phyloP scores from a whole-genome alignment of 2,329 filamentous ascomycete genomes.

The Leptosphaerulina australis region DNA sequence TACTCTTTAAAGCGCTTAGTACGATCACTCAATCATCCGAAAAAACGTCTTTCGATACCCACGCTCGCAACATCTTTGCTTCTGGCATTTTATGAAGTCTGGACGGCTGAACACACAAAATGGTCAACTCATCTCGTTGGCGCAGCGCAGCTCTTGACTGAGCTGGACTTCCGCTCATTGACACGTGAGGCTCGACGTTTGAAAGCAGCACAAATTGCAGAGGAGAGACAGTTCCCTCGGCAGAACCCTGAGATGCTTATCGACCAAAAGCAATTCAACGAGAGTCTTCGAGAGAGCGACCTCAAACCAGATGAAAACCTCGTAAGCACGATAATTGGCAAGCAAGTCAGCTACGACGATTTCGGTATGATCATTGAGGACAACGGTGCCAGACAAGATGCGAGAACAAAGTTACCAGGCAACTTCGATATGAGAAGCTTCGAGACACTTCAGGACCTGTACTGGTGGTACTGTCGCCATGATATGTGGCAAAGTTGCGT shows the following conservation, averaged over 20 bases:
- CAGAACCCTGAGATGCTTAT: constrained; percentile 42
- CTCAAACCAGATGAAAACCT: constrained; percentile 55
- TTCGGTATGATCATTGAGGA: constrained; percentile 58
- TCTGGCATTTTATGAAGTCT: constrained; percentile 90
- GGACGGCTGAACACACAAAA: constrained; percentile 91
- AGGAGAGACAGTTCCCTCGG: constrained; percentile 46
- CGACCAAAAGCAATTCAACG: constrained; percentile 34
- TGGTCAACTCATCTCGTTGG: constrained; percentile 94
- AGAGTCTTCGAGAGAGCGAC: constrained; percentile 55
- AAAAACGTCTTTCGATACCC: constrained; percentile 73
- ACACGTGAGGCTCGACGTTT: constrained; percentile 72
- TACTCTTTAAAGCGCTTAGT: constrained; percentile 80
- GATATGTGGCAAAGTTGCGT: constrained; percentile 90
- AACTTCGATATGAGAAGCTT: constrained; percentile 74
- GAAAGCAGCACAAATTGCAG: constrained; percentile 57
- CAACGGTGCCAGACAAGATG: constrained; percentile 34
- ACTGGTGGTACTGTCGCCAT: constrained; percentile 96
- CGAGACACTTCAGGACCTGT: constrained; percentile 82
- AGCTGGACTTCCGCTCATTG: constrained; percentile 78
- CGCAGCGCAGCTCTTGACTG: constrained; percentile 78
- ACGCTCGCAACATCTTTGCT: constrained; percentile 88
- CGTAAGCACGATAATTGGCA: constrained; percentile 64
- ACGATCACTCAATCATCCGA: constrained; percentile 73
- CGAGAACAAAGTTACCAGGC: constrained; percentile 41
- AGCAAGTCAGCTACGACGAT: constrained; percentile 63